Conservation (phyloP, 2,329 filamentous ascomycete genomes). For the Aspergillus sp. region DNA sequence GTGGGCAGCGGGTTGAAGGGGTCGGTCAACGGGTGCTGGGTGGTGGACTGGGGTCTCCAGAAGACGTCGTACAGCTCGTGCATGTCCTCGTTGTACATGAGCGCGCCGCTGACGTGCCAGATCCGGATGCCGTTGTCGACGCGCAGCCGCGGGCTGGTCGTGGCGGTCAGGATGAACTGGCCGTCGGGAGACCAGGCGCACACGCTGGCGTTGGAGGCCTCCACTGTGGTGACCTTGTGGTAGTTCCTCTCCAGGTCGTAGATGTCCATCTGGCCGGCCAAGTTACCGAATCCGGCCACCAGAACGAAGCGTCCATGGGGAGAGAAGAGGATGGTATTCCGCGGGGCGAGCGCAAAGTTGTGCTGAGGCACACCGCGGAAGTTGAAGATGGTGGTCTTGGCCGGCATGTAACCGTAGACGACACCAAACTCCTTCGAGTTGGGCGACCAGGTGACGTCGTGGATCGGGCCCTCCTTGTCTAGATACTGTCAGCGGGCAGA, state of each 20-base stretch:
- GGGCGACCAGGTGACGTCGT: constrained; percentile 97
- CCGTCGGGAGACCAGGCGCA: constrained; percentile 98
- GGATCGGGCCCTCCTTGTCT: constrained; percentile 97
- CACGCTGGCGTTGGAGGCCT: constrained; percentile 91
- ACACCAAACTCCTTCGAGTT: constrained; percentile 98
- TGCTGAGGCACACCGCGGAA: constrained; percentile 77
- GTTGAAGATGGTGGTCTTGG: constrained; percentile 98
- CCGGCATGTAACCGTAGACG: constrained; percentile 98
- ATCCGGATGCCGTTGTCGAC: constrained; percentile 96
- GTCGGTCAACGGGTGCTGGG: constrained; percentile 62
- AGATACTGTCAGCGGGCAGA: constrained; percentile 14
- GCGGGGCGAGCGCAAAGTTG: constrained; percentile 79
- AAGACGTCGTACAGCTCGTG: constrained; percentile 85
- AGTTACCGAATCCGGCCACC: constrained; percentile 93
- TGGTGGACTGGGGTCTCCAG: constrained; percentile 75
- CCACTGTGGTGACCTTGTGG: constrained; percentile 86
- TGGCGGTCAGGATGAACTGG: constrained; percentile 94
- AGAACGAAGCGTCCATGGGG: constrained; percentile 89
- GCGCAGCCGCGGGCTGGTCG: constrained; percentile 87
- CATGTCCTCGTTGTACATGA: constrained; percentile 97
- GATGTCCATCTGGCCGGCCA: constrained; percentile 95
- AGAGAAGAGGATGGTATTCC: constrained; percentile 94
- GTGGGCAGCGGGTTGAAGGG: constrained; percentile 71
- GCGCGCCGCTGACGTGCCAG: constrained; percentile 82
- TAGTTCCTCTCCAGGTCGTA: constrained; percentile 96